These are phyloP conservation scores for Lactarius pseudohatsudake DNA, from an alignment of 768 basidiomycete species.

Conservation along the genomic window DNA sequence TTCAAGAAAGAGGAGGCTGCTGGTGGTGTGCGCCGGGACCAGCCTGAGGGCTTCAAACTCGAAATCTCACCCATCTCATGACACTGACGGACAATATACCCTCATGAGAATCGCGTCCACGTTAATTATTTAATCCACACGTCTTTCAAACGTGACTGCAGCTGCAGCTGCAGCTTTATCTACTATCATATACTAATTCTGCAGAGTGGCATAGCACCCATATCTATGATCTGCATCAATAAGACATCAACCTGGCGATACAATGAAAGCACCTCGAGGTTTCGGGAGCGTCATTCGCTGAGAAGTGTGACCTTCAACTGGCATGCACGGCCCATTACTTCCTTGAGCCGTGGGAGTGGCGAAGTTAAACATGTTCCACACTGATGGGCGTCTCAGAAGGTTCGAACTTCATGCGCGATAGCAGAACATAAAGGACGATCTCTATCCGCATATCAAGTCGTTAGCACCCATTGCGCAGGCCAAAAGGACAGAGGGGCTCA, in stretches of 20 bases:
- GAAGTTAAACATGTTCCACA: constrained; percentile 36
- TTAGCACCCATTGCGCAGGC: constrained; percentile 1
- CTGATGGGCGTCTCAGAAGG: constrained; percentile 32
- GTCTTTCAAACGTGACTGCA: not conserved
- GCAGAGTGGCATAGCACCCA: not conserved
- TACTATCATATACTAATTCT: not conserved
- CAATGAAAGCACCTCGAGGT: not conserved
- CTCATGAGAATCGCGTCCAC: not conserved
- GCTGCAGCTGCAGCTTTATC: not conserved
- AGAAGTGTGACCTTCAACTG: constrained; percentile 31
- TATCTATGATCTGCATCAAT: not conserved
- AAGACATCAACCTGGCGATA: not conserved
- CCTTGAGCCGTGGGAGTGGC: constrained; percentile 33
- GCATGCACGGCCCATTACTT: constrained; percentile 31
- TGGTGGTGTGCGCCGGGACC: not conserved
- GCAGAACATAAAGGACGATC: constrained; percentile 33
- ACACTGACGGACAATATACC: not conserved
- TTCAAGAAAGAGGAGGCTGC: not conserved
- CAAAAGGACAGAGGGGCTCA: constrained; percentile 2
- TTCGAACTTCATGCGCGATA: constrained; percentile 34
- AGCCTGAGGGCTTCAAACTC: not conserved
- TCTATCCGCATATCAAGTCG: constrained; percentile 27
- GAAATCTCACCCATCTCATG: not conserved
- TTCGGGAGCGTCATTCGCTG: not conserved
- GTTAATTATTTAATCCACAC: not conserved